Base-by-base conservation (phyloP, 192 early-diverging fungal species). In the Podila minutissima region DNA sequence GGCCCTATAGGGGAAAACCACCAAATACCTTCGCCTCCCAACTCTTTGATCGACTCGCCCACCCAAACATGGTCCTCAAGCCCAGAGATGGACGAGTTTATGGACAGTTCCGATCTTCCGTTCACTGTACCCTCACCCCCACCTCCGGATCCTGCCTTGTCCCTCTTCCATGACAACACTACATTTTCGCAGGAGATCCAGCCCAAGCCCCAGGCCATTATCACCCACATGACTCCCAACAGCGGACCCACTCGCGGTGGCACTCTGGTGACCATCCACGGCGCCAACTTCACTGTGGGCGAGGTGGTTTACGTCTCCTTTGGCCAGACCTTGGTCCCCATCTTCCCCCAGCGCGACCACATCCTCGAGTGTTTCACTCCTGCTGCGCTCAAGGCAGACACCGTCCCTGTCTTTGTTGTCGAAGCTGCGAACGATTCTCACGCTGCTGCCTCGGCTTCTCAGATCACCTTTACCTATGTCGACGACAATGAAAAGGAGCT, bases 401-500 rank as follows among this genome's bases (percentile, higher is more conserved):
- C 77, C 12, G 77, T 81, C 2, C 2, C 71, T 10, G 71, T 81
- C 10, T 65, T 81, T 55, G 71, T 66, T 32, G 15, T 73, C 12
- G 50, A 55, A 35, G 58, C 67, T 28, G 10, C 29, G 6, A 33
- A 33, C 11, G 28, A 32, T 32, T 10, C 59, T 1, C 31, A 28
- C 31, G 50, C 59, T 2, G 67, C 41, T 0, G 48, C 65, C 46
- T 29, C 58, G 10, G 38, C 71, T 3, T 20, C 71, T n/a, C 70
- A 72, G 32, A 55, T 66, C 22, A 66, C 62, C 28, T 81, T 69
- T 48, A 81, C 77, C 1, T 81, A 81, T 46, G 67, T 81, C 13
- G 77, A 81, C 35, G 77, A 81, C 51, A 81, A 73, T 62, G 77
- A 81, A 57, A 73, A 73, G 49, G 77, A 81, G 58, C 67, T 81